Percentiles rank a stretch among this genome's conserved stretches.
Evolutionary conservation across 306 rosid species (phyloP).

Genomic region (Inga leiocalycina): DNA sequence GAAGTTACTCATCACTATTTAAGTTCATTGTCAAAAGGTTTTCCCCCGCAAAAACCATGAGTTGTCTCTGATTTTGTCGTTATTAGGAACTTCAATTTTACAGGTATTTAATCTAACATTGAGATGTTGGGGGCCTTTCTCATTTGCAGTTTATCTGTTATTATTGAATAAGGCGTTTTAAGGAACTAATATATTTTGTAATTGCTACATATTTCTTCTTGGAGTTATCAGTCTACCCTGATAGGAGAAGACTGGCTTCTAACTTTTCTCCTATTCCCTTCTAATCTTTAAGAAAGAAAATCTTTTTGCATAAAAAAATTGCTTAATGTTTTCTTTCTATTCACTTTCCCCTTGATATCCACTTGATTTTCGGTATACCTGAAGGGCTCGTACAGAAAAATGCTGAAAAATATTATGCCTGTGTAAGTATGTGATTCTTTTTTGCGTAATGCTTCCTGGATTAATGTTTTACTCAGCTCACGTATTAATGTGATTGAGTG

Average conservation of each 20-base stretch:
- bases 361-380: conserved; percentile 43
- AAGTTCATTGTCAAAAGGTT: not conserved
- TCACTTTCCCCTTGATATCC: conserved; percentile 27
- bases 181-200: not conserved
- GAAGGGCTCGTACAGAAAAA: conserved; percentile 45
- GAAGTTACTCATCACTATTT: not conserved
- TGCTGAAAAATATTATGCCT: conserved; percentile 38
- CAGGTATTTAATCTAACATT: not conserved
- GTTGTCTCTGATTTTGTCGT: conserved; percentile 4
- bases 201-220: not conserved
- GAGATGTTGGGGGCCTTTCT: not conserved
- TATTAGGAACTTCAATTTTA: not conserved
- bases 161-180: not conserved
- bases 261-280: not conserved
- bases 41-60: not conserved
- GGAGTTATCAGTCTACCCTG: not conserved
- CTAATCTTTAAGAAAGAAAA: not conserved
- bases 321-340: not conserved
- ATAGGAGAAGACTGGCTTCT: not conserved
- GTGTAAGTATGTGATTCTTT: conserved; percentile 48
- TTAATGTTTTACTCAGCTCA: conserved; percentile 28
- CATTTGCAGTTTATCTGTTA: not conserved
- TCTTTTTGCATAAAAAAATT: not conserved
- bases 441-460: conserved; percentile 1
- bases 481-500: conserved; percentile 21